These are phyloP conservation scores for Fraxinus anomala DNA, from an alignment of 257 asterid species.

Conservation along the genomic window DNA sequence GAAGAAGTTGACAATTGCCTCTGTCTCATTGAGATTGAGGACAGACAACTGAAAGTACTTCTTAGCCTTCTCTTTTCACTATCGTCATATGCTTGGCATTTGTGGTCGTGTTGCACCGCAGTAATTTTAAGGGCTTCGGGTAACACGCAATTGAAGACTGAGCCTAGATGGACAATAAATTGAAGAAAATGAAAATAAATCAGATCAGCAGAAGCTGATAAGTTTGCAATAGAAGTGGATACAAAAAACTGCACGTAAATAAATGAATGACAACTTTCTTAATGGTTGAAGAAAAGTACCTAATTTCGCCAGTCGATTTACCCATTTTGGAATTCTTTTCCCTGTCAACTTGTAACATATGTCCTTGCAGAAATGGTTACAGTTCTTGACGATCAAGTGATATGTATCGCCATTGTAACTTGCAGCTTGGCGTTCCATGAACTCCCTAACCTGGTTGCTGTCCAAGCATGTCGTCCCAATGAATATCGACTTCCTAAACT, in stretches of 20 bases:
- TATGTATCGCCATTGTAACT: conserved; percentile 79
- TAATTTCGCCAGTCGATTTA: conserved; percentile 84
- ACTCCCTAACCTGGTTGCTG: conserved; percentile 69
- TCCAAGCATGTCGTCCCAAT: conserved; percentile 75
- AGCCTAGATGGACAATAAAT: conserved; percentile 45
- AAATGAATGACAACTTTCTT: too few relatives aligned
- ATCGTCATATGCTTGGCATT: conserved; percentile 41
- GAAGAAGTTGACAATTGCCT: conserved; percentile 77
- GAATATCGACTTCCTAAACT: conserved; percentile 78
- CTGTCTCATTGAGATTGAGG: conserved; percentile 86
- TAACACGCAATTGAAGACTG: conserved; percentile 67
- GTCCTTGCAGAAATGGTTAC: conserved; percentile 96
- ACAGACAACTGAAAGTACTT: conserved; percentile 72
- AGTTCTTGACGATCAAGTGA: conserved; percentile 90
- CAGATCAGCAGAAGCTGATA: neutral
- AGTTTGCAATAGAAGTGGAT: too few relatives aligned
- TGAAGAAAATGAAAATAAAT: neutral
- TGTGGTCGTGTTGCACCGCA: conserved; percentile 70
- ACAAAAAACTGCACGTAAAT: too few relatives aligned
- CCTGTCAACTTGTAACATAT: conserved; percentile 79
- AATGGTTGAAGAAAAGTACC: conserved; percentile 39
- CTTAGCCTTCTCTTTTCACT: conserved; percentile 72
- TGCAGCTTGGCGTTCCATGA: conserved; percentile 83
- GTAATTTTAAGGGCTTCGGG: conserved; percentile 82
- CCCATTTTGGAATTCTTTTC: conserved; percentile 87